These are phyloP conservation scores for Drechslera avenae DNA, from an alignment of 2,329 filamentous ascomycete species.

Conservation along the genomic window DNA sequence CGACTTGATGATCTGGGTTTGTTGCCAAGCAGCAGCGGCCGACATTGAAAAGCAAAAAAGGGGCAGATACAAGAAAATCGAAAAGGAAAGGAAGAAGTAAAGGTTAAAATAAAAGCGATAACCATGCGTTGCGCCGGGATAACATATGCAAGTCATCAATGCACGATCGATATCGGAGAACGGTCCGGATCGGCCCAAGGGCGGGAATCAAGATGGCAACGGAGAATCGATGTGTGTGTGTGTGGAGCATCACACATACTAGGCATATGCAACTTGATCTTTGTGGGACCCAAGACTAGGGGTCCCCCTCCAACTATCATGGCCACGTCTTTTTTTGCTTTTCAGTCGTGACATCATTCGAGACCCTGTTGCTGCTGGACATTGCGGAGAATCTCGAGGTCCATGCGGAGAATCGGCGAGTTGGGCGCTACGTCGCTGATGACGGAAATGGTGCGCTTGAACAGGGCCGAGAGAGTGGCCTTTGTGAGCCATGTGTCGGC, in stretches of 20 bases:
- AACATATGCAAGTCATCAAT: constrained; percentile 14
- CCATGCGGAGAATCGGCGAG: constrained; percentile 74
- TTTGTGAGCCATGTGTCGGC: constrained; percentile 31
- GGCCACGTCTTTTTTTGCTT: constrained; percentile 4
- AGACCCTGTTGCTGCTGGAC: constrained; percentile 31
- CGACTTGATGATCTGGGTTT: background rate
- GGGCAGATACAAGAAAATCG: background rate
- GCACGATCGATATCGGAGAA: constrained; percentile 9
- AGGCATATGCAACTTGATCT: too few relatives aligned
- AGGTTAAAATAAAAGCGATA: constrained; percentile 1
- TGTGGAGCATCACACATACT: background rate
- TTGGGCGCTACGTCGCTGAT: constrained; percentile 71
- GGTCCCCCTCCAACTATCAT: too few relatives aligned
- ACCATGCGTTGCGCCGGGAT: constrained; percentile 5
- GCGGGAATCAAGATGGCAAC: constrained; percentile 2
- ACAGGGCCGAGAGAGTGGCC: constrained; percentile 30
- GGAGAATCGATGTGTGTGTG: background rate
- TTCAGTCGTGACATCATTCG: constrained; percentile 3
- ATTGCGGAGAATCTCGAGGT: constrained; percentile 72
- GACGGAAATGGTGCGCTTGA: constrained; percentile 70
- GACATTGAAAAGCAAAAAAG: too few relatives aligned
- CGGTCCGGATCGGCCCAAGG: constrained; percentile 5
- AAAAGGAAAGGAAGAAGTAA: constrained; percentile 3
- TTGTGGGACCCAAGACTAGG: too few relatives aligned
- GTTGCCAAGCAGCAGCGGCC: too few relatives aligned